These are phyloP conservation scores for Labyrinthula sp. DNA, from an alignment of 352 stramenopile genomes.

Conservation along the genomic window DNA sequence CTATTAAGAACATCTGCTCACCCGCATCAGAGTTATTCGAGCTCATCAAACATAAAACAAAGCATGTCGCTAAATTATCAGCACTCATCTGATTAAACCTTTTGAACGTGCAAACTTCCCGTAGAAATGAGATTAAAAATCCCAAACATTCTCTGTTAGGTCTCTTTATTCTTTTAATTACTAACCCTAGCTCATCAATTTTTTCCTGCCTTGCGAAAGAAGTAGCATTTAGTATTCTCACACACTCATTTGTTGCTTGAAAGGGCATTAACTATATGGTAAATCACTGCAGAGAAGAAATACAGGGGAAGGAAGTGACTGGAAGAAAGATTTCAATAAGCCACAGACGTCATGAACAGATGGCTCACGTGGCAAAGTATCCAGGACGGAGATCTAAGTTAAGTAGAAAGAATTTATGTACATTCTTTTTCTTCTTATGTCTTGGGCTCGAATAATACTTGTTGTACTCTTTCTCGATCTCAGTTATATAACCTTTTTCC, in stretches of 20 bases:
- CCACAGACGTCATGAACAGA: constrained; percentile 22
- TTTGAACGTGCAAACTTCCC: constrained; percentile 25
- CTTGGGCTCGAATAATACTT: too few species aligned
- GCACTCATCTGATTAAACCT: constrained; percentile 22
- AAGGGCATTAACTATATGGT: constrained; percentile 7
- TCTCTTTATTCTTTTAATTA: too few species aligned
- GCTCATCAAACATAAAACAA: constrained; percentile 16
- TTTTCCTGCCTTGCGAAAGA: constrained; percentile 14
- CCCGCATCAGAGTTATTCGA: too few species aligned
- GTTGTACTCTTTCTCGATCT: constrained; percentile 12
- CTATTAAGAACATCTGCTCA: too few species aligned
- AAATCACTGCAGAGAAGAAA: constrained; percentile 10
- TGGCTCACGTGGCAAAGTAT: too few species aligned
- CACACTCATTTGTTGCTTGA: constrained; percentile 3
- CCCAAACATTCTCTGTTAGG: constrained; percentile 23
- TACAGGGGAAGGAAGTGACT: constrained; percentile 10
- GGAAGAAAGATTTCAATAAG: constrained; percentile 20
- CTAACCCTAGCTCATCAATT: too few species aligned
- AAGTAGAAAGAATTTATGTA: too few species aligned
- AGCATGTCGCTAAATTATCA: constrained; percentile 22
- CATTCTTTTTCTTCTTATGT: too few species aligned
- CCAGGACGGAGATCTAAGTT: too few species aligned
- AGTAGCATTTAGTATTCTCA: constrained; percentile 10
- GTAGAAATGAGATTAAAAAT: constrained; percentile 20
- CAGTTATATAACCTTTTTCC: constrained; percentile 18